Conservation (phyloP, 2,329 filamentous ascomycete species). For the Cercospora janseana region DNA sequence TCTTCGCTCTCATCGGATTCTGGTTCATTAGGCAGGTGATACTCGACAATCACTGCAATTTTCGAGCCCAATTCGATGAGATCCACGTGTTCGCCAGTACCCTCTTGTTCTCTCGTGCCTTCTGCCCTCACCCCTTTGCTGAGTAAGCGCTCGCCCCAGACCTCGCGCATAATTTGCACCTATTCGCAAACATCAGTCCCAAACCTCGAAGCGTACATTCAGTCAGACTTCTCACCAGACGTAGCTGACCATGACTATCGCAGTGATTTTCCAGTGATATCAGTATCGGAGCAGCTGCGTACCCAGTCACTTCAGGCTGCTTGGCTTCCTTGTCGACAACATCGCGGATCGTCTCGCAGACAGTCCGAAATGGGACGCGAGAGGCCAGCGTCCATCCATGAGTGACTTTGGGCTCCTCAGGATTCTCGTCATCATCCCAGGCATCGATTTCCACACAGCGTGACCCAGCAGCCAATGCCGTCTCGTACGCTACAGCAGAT, state of each 20-base stretch:
- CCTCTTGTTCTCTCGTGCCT: slow-evolving; percentile 56
- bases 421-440: slow-evolving; percentile 63
- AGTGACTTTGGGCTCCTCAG: slow-evolving; percentile 66
- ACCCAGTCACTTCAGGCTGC: slow-evolving; percentile 44
- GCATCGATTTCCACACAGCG: slow-evolving; percentile 72
- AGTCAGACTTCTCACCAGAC: slow-evolving; percentile 24
- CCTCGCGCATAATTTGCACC: slow-evolving; percentile 63
- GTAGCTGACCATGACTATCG: slow-evolving; percentile 55
- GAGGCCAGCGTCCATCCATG: slow-evolving; percentile 69
- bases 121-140: slow-evolving; percentile 57
- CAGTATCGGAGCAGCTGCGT: slow-evolving; percentile 57
- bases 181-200: slow-evolving; percentile 42
- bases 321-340: slow-evolving; percentile 59
- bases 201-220: too few relatives aligned
- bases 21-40: slow-evolving; percentile 57
- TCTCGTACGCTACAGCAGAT: slow-evolving; percentile 62
- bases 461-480: slow-evolving; percentile 60
- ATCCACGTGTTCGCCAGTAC: slow-evolving; percentile 54
- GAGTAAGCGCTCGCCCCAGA: slow-evolving; percentile 61
- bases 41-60: slow-evolving; percentile 67
- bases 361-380: slow-evolving; percentile 61
- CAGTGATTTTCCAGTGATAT: slow-evolving; percentile 70
- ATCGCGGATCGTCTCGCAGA: slow-evolving; percentile 65
- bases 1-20: slow-evolving; percentile 42
- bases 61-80: slow-evolving; percentile 61